Evolutionary conservation across 495 filamentous ascomycete genomes (phyloP).

Genomic region (Jackrogersella multiformis): DNA sequence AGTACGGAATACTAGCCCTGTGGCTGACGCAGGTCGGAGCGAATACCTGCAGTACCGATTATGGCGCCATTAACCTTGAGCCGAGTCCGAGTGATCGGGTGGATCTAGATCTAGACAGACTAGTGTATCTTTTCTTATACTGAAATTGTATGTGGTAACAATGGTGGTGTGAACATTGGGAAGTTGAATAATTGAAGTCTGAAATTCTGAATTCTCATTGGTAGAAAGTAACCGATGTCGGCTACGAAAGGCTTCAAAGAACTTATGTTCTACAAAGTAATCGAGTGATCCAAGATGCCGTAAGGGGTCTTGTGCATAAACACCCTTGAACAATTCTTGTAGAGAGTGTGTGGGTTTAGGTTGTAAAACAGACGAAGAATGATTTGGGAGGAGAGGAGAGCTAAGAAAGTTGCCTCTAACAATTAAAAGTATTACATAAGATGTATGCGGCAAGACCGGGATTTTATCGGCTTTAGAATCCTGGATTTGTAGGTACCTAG

Average conservation of each 20-base stretch:
- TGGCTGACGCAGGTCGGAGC: too few species aligned
- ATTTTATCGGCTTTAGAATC: conserved; percentile 16
- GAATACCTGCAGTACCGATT: background rate
- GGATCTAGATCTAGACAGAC: conserved; percentile 23
- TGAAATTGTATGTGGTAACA: background rate
- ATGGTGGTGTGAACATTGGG: background rate
- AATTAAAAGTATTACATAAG: conserved; percentile 15
- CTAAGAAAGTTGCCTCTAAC: background rate
- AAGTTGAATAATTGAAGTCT: background rate
- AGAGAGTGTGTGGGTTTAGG: background rate
- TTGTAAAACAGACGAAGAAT: background rate
- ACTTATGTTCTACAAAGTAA: conserved; percentile 5
- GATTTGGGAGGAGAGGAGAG: background rate
- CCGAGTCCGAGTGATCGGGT: conserved; percentile 18
- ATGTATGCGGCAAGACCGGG: conserved; percentile 13
- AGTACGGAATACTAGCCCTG: too few species aligned
- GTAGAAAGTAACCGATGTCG: conserved; percentile 27
- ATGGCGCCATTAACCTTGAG: conserved; percentile 28
- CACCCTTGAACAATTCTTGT: background rate
- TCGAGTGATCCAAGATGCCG: conserved; percentile 25
- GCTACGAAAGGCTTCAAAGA: conserved; percentile 10
- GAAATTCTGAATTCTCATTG: background rate
- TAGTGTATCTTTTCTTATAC: background rate
- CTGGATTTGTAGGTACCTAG: background rate
- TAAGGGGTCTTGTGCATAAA: conserved; percentile 19